A percentile compares a stretch with the other conserved stretches of the same genome.
Conservation (phyloP, 306 rosid genomes). For the Sicyos baderoa region DNA sequence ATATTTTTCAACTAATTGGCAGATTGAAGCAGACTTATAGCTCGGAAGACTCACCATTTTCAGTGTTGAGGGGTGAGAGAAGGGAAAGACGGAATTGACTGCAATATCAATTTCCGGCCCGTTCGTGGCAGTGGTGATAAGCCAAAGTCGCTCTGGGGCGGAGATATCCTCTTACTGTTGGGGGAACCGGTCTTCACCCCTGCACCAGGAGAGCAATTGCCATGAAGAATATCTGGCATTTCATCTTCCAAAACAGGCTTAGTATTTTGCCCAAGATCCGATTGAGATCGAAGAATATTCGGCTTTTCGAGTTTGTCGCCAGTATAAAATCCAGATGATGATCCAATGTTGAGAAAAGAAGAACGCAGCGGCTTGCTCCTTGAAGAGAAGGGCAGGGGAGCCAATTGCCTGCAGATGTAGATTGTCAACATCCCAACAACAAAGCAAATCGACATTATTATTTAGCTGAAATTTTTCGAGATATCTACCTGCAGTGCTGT, state of each 20-base stretch:
- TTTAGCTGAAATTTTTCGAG: slow-evolving; percentile 12
- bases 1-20: slow-evolving; percentile 20
- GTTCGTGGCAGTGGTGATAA: slow-evolving; percentile 53
- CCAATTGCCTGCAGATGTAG: slow-evolving; percentile 35
- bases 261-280: slow-evolving; percentile 36
- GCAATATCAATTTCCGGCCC: slow-evolving; percentile 74
- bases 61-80: slow-evolving; percentile 65
- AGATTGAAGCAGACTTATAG: slow-evolving; percentile 17
- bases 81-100: slow-evolving; percentile 76
- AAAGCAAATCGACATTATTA: slow-evolving; percentile 17
- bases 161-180: slow-evolving; percentile 72
- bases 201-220: slow-evolving; percentile 39
- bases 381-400: slow-evolving; percentile 50
- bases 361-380: slow-evolving; percentile 56
- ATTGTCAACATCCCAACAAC: slow-evolving; percentile 16
- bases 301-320: slow-evolving; percentile 49
- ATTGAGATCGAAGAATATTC: slow-evolving; percentile 33
- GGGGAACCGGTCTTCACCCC: slow-evolving; percentile 70
- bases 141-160: slow-evolving; percentile 49
- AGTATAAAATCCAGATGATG: slow-evolving; percentile 43
- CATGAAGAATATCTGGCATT: slow-evolving; percentile 48
- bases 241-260: slow-evolving; percentile 44
- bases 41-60: slow-evolving; percentile 20
- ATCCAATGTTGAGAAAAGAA: slow-evolving; percentile 43
- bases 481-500: slow-evolving; percentile 47